Conservation (phyloP, 495 filamentous ascomycete species). For the Lepidopterella palustris region DNA sequence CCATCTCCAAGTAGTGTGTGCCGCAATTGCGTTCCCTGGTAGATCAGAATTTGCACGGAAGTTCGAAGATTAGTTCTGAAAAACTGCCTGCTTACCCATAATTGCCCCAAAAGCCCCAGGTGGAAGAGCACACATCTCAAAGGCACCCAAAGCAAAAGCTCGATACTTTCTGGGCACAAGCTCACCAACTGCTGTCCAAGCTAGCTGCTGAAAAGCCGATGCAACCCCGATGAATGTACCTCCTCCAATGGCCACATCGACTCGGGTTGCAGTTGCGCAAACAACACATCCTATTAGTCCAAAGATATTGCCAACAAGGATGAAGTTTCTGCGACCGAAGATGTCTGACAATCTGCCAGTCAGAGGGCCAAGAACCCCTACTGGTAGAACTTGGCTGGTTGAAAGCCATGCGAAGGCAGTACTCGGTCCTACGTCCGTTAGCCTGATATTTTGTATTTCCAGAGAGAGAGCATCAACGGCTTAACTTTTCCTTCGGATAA, state of each 20-base stretch:
- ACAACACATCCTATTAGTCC: not conserved
- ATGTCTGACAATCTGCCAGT: conserved; percentile 6
- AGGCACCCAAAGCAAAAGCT: not conserved
- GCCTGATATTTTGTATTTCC: no score
- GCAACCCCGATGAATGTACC: not conserved
- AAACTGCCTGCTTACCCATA: not conserved
- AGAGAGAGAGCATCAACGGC: no score
- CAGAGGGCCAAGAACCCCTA: not conserved
- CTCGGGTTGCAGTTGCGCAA: not conserved
- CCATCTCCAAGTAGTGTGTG: not conserved
- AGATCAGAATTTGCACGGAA: not conserved
- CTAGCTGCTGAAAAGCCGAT: not conserved
- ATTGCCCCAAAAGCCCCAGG: not conserved
- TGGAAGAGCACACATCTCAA: not conserved
- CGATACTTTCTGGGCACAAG: not conserved
- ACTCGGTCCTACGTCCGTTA: not conserved
- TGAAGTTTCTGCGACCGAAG: conserved; percentile 8
- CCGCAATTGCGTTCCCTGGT: not conserved
- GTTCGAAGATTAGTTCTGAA: not conserved
- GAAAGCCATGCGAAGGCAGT: not conserved
- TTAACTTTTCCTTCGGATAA: no score
- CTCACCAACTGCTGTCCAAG: not conserved
- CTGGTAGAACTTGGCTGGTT: not conserved
- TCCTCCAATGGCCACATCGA: not conserved
- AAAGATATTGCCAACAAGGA: not conserved